Conservation (phyloP, 495 filamentous ascomycete species). For the Evansstolkia leycettana region DNA sequence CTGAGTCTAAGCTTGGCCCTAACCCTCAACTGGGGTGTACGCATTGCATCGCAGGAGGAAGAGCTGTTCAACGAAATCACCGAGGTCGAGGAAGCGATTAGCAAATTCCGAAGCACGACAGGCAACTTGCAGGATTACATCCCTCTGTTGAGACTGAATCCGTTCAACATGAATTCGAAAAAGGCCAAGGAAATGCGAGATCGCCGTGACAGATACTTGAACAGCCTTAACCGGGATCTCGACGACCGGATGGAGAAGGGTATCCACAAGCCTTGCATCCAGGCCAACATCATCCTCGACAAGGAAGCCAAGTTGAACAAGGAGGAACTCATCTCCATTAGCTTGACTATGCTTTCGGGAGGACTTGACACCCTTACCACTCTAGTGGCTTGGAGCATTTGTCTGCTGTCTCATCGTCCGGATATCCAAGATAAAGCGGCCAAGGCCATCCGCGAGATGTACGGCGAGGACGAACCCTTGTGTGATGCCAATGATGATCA, state of each 20-base stretch:
- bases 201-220: slow-evolving; percentile 29
- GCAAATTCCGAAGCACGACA: slow-evolving; percentile 32
- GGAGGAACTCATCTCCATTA: slow-evolving; percentile 38
- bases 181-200: slow-evolving; percentile 30
- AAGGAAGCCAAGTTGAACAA: slow-evolving; percentile 34
- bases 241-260: slow-evolving; percentile 22
- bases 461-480: slow-evolving; percentile 38
- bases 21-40: slow-evolving; percentile 41
- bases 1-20: slow-evolving; percentile 39
- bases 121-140: slow-evolving; percentile 43
- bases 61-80: slow-evolving; percentile 37
- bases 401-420: slow-evolving; percentile 40
- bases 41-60: slow-evolving; percentile 40
- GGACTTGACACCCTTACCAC: slow-evolving; percentile 49
- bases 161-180: slow-evolving; percentile 35
- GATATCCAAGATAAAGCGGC: slow-evolving; percentile 50
- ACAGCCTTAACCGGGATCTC: background rate
- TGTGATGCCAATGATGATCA: slow-evolving; percentile 49
- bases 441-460: slow-evolving; percentile 40
- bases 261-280: slow-evolving; percentile 41
- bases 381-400: slow-evolving; percentile 50
- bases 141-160: slow-evolving; percentile 31
- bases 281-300: slow-evolving; percentile 37
- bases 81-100: slow-evolving; percentile 36
- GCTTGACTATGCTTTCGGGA: slow-evolving; percentile 37